Evolutionary conservation across 1,284 basidiomycete species (phyloP).

Genomic region (Tilletia setariae): DNA sequence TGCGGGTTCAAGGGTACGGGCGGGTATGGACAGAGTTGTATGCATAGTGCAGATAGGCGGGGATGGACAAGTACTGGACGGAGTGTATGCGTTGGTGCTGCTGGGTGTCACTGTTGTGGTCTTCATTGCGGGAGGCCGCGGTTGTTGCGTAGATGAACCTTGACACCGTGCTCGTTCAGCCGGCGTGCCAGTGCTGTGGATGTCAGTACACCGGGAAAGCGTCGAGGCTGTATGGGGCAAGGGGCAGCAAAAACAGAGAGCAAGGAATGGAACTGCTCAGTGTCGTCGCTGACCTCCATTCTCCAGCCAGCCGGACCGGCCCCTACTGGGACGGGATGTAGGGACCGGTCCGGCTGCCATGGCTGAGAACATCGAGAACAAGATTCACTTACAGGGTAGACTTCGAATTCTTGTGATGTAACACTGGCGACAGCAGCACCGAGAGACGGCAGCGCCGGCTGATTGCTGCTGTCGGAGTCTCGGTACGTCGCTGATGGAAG

Average conservation of each 20-base stretch:
- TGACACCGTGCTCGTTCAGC: constrained; percentile 6
- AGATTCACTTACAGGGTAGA: constrained; percentile 28
- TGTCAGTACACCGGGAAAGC: not conserved
- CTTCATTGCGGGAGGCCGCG: not conserved
- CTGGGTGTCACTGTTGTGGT: not conserved
- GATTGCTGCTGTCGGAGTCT: not conserved
- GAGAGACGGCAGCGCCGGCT: not conserved
- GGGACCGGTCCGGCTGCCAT: too few species aligned
- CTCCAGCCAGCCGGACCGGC: too few species aligned
- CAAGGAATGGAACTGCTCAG: too few species aligned
- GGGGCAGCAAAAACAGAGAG: not conserved
- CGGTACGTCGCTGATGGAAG: not conserved
- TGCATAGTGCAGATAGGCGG: not conserved
- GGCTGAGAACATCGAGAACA: too few species aligned
- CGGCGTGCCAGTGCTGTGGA: not conserved
- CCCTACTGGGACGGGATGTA: too few species aligned
- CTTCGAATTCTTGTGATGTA: constrained; percentile 27
- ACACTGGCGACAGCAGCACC: constrained; percentile 28
- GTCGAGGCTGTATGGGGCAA: not conserved
- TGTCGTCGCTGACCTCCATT: too few species aligned
- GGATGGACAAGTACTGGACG: too few species aligned
- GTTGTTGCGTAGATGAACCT: constrained; percentile 14
- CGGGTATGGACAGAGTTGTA: too few species aligned
- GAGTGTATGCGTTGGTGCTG: not conserved
- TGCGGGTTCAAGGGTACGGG: too few species aligned